Evolutionary conservation across 2,329 filamentous ascomycete species (phyloP).

Genomic region (Neonectria ditissima): DNA sequence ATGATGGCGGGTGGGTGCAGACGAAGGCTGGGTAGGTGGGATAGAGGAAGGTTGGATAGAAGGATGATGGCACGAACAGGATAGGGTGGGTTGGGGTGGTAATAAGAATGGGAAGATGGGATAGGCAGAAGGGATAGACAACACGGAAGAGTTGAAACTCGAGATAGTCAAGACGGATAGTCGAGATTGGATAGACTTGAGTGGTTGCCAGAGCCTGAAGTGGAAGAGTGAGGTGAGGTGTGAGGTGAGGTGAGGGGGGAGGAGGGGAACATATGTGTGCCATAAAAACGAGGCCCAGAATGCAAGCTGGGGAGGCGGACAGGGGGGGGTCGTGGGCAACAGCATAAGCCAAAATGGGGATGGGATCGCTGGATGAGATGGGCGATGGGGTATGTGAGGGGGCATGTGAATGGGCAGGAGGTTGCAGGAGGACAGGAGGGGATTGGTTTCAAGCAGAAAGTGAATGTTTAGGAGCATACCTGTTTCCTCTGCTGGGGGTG

Average conservation of each 20-base stretch:
- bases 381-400: not conserved
- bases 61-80: slow-evolving; percentile 7
- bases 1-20: slow-evolving; percentile 1
- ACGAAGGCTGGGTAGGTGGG: slow-evolving; percentile 18
- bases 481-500: slow-evolving; percentile 43
- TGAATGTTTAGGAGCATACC: slow-evolving; percentile 34
- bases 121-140: slow-evolving; percentile 27
- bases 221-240: slow-evolving; percentile 33
- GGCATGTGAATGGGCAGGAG: slow-evolving; percentile 17
- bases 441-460: slow-evolving; percentile 18
- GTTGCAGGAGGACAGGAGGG: slow-evolving; percentile 16
- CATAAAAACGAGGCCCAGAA: slow-evolving; percentile 44
- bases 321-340: slow-evolving; percentile 34
- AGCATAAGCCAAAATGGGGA: slow-evolving; percentile 29
- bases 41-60: slow-evolving; percentile 2
- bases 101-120: slow-evolving; percentile 13
- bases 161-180: not conserved
- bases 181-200: slow-evolving; percentile 24
- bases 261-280: slow-evolving; percentile 39
- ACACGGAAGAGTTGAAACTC: not conserved
- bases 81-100: slow-evolving; percentile 28
- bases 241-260: slow-evolving; percentile 39
- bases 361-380: slow-evolving; percentile 24
- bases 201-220: slow-evolving; percentile 29
- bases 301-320: slow-evolving; percentile 16